Conservation (phyloP, 225 moss, liverwort and hornwort species). For the Antitrichia curtipendula region DNA sequence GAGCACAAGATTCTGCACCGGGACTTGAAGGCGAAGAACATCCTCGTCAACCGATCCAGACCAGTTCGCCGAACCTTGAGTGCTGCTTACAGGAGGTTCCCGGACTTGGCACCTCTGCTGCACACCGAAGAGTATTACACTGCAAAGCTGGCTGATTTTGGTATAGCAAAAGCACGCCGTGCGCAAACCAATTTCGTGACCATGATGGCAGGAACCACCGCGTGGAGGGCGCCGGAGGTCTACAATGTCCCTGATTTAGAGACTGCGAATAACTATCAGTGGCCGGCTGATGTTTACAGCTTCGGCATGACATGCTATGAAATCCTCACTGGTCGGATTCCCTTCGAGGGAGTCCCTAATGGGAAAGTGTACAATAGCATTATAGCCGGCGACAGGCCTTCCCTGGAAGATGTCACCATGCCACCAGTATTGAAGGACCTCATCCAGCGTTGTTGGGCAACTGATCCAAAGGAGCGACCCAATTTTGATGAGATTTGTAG, state of each 20-base stretch:
- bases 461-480: conserved; percentile 9
- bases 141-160: conserved; percentile 39
- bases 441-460: conserved; percentile 24
- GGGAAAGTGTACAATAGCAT: conserved; percentile 1
- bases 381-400: conserved; percentile 5
- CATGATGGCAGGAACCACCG: conserved; percentile 24
- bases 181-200: neutral
- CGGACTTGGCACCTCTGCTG: conserved; percentile 10
- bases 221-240: conserved; percentile 40
- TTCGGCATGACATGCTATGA: conserved; percentile 33
- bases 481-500: conserved; percentile 13
- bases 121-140: conserved; percentile 27
- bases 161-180: conserved; percentile 12
- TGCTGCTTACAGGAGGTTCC: conserved; percentile 3
- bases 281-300: conserved; percentile 46
- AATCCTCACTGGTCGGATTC: conserved; percentile 13
- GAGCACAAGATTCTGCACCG: conserved; percentile 30
- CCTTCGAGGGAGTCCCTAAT: neutral
- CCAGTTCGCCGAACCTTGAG: conserved; percentile 5
- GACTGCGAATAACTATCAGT: neutral
- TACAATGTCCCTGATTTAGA: conserved; percentile 1
- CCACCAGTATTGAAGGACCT: conserved; percentile 12
- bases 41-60: conserved; percentile 12
- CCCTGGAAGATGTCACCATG: neutral
- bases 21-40: conserved; percentile 38